Percentiles rank a stretch among this genome's conserved stretches.
Evolutionary conservation across 2,329 filamentous ascomycete species (phyloP).

Genomic region (Helotiales sp.): DNA sequence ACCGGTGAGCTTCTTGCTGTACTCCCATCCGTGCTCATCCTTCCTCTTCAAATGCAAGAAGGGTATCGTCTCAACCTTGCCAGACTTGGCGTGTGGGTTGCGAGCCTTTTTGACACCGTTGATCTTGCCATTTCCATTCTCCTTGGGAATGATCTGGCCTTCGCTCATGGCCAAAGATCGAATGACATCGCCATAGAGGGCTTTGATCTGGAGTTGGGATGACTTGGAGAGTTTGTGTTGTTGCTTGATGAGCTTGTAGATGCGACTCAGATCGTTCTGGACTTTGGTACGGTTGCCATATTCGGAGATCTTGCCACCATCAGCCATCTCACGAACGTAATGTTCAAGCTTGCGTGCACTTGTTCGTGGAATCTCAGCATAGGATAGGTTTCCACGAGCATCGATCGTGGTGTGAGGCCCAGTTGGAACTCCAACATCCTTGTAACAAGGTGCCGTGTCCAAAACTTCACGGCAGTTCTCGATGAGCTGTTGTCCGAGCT

Average conservation of each 20-base stretch:
- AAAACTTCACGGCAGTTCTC: constrained; percentile 97
- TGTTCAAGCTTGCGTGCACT: constrained; percentile 97
- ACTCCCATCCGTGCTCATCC: constrained; percentile 93
- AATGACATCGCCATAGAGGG: constrained; percentile 90
- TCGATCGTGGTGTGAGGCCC: constrained; percentile 93
- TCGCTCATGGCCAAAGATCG: constrained; percentile 97
- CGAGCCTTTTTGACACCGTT: constrained; percentile 62
- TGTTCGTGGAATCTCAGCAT: constrained; percentile 82
- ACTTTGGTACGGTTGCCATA: constrained; percentile 99
- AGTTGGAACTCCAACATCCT: constrained; percentile 92
- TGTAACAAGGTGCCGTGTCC: constrained; percentile 83
- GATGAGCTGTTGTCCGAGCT: constrained; percentile 89
- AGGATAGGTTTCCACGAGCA: constrained; percentile 88
- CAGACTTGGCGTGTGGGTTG: constrained; percentile 66
- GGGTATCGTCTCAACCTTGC: constrained; percentile 95
- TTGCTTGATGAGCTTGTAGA: constrained; percentile 98
- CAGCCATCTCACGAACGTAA: constrained; percentile 98
- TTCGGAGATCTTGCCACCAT: constrained; percentile 97
- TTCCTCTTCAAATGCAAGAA: constrained; percentile 98
- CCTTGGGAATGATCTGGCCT: constrained; percentile 91
- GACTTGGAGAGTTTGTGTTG: constrained; percentile 98
- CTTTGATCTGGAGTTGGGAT: constrained; percentile 95
- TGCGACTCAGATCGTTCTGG: constrained; percentile 89
- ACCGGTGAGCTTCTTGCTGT: constrained; percentile 97
- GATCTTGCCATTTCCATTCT: constrained; percentile 64